Base-by-base conservation (phyloP, 148 eudicot species). In the Spergularia marina region DNA sequence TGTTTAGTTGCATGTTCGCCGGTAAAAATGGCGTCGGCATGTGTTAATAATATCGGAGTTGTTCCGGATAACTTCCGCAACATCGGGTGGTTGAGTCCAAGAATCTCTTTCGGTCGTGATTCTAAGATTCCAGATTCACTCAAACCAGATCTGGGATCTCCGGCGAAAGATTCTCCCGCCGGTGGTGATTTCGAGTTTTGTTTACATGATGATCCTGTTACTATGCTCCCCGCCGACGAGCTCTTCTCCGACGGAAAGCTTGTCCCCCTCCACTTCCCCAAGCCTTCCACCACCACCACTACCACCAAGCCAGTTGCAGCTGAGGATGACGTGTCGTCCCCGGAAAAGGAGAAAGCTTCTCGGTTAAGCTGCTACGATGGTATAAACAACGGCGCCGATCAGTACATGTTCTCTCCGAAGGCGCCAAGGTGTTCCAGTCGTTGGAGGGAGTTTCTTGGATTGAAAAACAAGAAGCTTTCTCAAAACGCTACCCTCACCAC, bases 211-310 rank as follows among this genome's bases (percentile, higher is more conserved):
- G 89, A 85, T 82, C 84, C 90, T 23, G 87, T 83, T 40, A 79
- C 61, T 0, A 85, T 94, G 86, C 89, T 94, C 9, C 93, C 98
- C 10, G 98, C 98, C 12, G 98, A 94, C 65, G 89, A 91, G 82
- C 91, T 94, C 7, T 94, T 94, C 82, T 86, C 87, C 64, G 91
- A 89, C 78, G 96, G 98, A 0, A 91, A 91, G 81, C 91, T 94
- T 9, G 41, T 91, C 36, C 91, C 97, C 1, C 66, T 84, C 7
- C 91, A 89, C 0, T 74, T 84, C 53, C 71, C 79, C 79, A 0
- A 60, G 18, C 7, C 80, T 74, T 15, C 67, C 74, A 3, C 53
- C 30, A 57, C 16, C 57, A 4, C 1, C 30, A 57, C 16, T 54
- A 4, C 1, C 73, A n/a, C 3, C 40, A 51, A 53, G 12, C 0